Evolutionary conservation across 1,284 basidiomycete species (phyloP), one percentile per base, ranked within the genome.

Genomic region (Cutaneotrichosporon cavernicola): DNA sequence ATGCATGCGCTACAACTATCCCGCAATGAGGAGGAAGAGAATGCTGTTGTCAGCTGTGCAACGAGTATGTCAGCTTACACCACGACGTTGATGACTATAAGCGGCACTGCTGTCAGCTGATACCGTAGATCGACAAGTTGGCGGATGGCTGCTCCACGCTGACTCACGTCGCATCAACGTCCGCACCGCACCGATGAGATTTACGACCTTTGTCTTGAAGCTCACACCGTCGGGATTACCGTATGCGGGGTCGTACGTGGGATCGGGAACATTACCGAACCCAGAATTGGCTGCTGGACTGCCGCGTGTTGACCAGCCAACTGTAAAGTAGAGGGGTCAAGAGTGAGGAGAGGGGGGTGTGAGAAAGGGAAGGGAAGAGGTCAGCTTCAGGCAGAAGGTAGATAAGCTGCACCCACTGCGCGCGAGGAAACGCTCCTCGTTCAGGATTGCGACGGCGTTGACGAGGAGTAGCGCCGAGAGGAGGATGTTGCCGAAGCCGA

Each of bases 391-490:
- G 63, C 22, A 47, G n/a, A 32, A 21, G 30, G 11, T 31, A 11
- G 36, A 36, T 56, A 60, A 30, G 36, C 55, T 38, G 10, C 22
- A 86, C 90, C 74, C 77, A 97, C 96, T 93, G 78, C 90, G 84
- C 26, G 92, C 90, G 55, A 98, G 86, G 80, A 98, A 98, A 1
- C 95, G 86, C 73, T 98, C 95, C 81, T 98, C 95, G 75, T 89
- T 97, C 62, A 98, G 84, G 64, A 98, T 89, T 9, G 95, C 95
- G 75, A 97, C 86, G 34, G 92, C 91, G 79, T 98, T 98, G 69
- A 93, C 88, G 76, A 97, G 83, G 49, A 98, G 87, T 18, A 98
- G 77, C 11, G 79, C 75, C 13, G 81, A 77, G 71, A 84, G 84
- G 63, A 84, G 72, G 52, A 84, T 65, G 51, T 70, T 66, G 18